phyloP scores from a whole-genome alignment of 768 basidiomycete genomes.

The Russula ochroleuca region DNA sequence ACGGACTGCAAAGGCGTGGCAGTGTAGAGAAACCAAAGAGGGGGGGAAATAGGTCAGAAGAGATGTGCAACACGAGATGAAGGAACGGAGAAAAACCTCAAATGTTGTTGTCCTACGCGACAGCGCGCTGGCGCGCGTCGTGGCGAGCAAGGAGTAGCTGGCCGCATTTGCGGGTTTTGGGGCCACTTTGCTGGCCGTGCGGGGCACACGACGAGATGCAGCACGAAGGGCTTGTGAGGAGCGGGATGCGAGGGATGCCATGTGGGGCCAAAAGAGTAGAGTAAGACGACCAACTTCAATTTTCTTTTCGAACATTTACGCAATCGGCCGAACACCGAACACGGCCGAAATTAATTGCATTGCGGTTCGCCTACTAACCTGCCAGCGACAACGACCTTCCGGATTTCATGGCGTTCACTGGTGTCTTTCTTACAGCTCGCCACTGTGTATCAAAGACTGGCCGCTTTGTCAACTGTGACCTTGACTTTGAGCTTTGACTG shows the following conservation, averaged over 20 bases:
- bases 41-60: not conserved
- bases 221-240: slow-evolving; percentile 61
- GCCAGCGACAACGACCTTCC: not conserved
- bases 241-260: slow-evolving; percentile 65
- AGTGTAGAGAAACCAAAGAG: not conserved
- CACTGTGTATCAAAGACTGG: not conserved
- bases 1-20: slow-evolving; percentile 38
- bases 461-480: not conserved
- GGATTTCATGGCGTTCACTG: not conserved
- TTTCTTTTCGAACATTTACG: not conserved
- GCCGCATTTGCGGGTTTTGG: slow-evolving; percentile 47
- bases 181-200: slow-evolving; percentile 39
- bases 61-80: not conserved
- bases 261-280: slow-evolving; percentile 30
- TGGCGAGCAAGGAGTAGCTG: slow-evolving; percentile 53
- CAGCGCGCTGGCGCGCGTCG: slow-evolving; percentile 34
- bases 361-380: too few relatives aligned
- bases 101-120: slow-evolving; percentile 21
- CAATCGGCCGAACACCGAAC: not conserved
- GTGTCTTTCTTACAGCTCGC: not conserved
- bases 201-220: slow-evolving; percentile 62
- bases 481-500: not conserved
- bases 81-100: slow-evolving; percentile 2
- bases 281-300: not conserved
- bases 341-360: not conserved